These are phyloP conservation scores for Metschnikowia corniflorae DNA, from an alignment of 805 yeast species.

Conservation along the genomic window DNA sequence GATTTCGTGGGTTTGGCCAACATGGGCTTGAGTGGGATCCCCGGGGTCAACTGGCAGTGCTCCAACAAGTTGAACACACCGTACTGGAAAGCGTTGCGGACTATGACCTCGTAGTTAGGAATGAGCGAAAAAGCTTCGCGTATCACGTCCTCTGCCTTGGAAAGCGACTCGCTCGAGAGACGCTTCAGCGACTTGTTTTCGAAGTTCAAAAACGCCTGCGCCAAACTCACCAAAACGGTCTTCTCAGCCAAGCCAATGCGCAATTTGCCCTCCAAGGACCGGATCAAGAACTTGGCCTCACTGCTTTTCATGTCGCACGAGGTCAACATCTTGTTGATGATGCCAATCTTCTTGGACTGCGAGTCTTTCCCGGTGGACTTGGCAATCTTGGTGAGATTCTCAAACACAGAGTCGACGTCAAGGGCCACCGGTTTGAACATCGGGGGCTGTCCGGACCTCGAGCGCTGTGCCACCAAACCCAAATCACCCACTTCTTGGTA, in stretches of 20 bases:
- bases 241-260: constrained; percentile 94
- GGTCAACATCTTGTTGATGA: constrained; percentile 80
- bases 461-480: constrained; percentile 81
- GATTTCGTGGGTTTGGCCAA: constrained; percentile 96
- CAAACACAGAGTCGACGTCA: constrained; percentile 69
- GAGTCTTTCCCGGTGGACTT: constrained; percentile 74
- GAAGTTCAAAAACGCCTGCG: constrained; percentile 72
- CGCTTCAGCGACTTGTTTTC: constrained; percentile 39
- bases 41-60: constrained; percentile 77
- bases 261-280: constrained; percentile 89
- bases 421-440: constrained; percentile 91
- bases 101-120: constrained; percentile 84
- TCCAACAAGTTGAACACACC: constrained; percentile 68
- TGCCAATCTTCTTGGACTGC: constrained; percentile 69
- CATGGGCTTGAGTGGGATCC: constrained; percentile 96
- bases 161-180: constrained; percentile 41
- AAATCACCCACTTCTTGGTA: constrained; percentile 83
- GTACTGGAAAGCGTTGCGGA: constrained; percentile 57
- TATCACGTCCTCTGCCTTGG: constrained; percentile 70
- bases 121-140: constrained; percentile 85
- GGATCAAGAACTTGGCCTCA: constrained; percentile 87
- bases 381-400: constrained; percentile 73
- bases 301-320: constrained; percentile 64
- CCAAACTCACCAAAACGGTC: constrained; percentile 76
- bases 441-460: constrained; percentile 81